Conservation (phyloP, 208 protist genomes). For the Strigomonas culicis region DNA sequence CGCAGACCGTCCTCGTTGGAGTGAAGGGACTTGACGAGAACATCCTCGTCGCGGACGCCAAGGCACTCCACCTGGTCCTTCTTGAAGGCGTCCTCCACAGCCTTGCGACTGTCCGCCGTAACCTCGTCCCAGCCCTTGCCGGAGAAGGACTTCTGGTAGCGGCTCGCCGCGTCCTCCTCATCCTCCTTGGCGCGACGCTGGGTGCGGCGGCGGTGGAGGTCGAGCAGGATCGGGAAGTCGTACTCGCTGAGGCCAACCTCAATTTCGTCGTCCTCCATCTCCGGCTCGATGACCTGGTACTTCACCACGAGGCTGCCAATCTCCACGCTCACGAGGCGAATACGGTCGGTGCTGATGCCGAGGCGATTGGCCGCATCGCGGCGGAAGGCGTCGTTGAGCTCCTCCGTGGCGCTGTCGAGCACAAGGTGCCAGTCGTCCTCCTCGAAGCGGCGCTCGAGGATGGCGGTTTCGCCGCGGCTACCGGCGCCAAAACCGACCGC, state of each 20-base stretch:
- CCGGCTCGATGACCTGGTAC: conserved; percentile 30
- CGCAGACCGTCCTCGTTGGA: conserved; percentile 19
- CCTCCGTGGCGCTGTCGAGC: conserved; percentile 17
- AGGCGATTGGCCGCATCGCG: conserved; percentile 37
- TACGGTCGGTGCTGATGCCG: conserved; percentile 18
- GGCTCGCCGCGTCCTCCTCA: conserved; percentile 6
- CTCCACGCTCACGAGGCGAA: conserved; percentile 22
- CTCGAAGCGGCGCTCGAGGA: conserved; percentile 22
- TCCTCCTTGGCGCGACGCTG: neutral
- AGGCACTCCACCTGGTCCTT: conserved; percentile 30
- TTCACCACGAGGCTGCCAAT: conserved; percentile 21
- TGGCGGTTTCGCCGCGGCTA: conserved; percentile 19
- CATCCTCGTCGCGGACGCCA: conserved; percentile 11
- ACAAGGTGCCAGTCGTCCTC: conserved; percentile 51
- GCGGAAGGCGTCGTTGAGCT: conserved; percentile 31
- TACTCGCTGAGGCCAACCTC: conserved; percentile 30
- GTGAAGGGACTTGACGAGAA: conserved; percentile 22
- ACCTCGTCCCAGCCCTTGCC: conserved; percentile 25
- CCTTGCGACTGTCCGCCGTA: conserved; percentile 10
- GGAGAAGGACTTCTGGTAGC: conserved; percentile 24
- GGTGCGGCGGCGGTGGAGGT: conserved; percentile 26
- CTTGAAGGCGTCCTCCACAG: conserved; percentile 35
- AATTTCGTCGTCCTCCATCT: conserved; percentile 24
- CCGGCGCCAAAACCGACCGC: conserved; percentile 14
- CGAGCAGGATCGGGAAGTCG: conserved; percentile 37